Evolutionary conservation across 768 basidiomycete genomes (phyloP).

Genomic region (Cystofilobasidium macerans): DNA sequence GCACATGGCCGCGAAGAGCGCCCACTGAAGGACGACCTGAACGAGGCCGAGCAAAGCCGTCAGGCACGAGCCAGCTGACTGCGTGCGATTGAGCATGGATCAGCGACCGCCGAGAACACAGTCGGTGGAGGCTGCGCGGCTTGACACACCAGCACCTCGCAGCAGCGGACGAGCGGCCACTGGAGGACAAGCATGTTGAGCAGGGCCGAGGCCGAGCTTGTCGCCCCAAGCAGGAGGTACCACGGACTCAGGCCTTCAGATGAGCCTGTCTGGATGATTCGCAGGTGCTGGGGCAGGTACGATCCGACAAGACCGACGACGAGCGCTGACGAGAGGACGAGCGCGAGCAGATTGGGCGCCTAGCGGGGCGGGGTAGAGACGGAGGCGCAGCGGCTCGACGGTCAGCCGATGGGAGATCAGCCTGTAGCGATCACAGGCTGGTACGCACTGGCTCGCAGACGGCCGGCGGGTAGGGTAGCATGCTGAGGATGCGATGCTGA

Average conservation of each 20-base stretch:
- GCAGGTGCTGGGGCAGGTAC: constrained; percentile 72
- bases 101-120: not conserved
- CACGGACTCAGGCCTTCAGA: constrained; percentile 86
- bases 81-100: not conserved
- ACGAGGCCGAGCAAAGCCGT: constrained; percentile 70
- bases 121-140: too few species aligned
- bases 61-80: constrained; percentile 62
- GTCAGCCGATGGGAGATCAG: not conserved
- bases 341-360: constrained; percentile 39
- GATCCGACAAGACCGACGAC: constrained; percentile 64
- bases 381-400: too few species aligned
- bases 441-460: not conserved
- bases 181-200: constrained; percentile 81
- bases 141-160: constrained; percentile 60
- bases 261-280: constrained; percentile 65
- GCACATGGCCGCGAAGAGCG: constrained; percentile 70
- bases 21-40: constrained; percentile 74
- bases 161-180: constrained; percentile 71
- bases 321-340: constrained; percentile 55
- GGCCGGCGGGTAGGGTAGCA: not conserved
- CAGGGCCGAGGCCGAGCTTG: constrained; percentile 68
- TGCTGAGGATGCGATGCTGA: too few species aligned
- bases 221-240: constrained; percentile 76
- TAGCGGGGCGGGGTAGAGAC: too few species aligned
- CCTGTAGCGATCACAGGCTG: not conserved